Percentiles rank a stretch among this genome's conserved stretches.
Conservation (phyloP, 2,329 filamentous ascomycete genomes). For the Hypoxylon sp. region DNA sequence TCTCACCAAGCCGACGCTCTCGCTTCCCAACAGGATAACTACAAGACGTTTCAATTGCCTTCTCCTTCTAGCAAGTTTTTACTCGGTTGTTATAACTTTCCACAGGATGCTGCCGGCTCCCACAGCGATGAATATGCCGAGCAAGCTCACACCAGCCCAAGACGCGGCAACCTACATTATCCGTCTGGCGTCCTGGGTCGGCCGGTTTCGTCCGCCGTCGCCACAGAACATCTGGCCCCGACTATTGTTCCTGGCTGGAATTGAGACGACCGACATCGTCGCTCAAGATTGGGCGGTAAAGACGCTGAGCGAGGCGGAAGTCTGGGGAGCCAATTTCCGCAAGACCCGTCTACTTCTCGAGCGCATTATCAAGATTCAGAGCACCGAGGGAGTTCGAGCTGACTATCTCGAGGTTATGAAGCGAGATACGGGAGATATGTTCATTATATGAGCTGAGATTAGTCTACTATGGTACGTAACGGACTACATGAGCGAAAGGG, state of each 20-base stretch:
- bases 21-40: slow-evolving; percentile 30
- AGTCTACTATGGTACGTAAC: no score
- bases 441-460: slow-evolving; percentile 31
- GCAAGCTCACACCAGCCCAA: slow-evolving; percentile 30
- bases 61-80: slow-evolving; percentile 36
- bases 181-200: slow-evolving; percentile 36
- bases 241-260: slow-evolving; percentile 36
- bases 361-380: slow-evolving; percentile 35
- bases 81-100: slow-evolving; percentile 38
- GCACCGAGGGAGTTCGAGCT: slow-evolving; percentile 30
- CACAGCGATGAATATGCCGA: slow-evolving; percentile 12
- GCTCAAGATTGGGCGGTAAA: slow-evolving; percentile 39
- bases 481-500: no score
- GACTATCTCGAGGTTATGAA: slow-evolving; percentile 41
- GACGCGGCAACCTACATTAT: slow-evolving; percentile 35
- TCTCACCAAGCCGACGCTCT: slow-evolving; percentile 25
- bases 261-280: slow-evolving; percentile 37
- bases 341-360: slow-evolving; percentile 38
- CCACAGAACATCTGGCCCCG: slow-evolving; percentile 40
- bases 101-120: slow-evolving; percentile 35
- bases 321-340: slow-evolving; percentile 40
- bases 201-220: slow-evolving; percentile 33
- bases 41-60: slow-evolving; percentile 38
- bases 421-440: slow-evolving; percentile 28
- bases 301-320: slow-evolving; percentile 36